A percentile compares a stretch with the other conserved stretches of the same genome.
Evolutionary conservation across 1,284 basidiomycete species (phyloP).

Genomic region (Leccinum subspadiceum): DNA sequence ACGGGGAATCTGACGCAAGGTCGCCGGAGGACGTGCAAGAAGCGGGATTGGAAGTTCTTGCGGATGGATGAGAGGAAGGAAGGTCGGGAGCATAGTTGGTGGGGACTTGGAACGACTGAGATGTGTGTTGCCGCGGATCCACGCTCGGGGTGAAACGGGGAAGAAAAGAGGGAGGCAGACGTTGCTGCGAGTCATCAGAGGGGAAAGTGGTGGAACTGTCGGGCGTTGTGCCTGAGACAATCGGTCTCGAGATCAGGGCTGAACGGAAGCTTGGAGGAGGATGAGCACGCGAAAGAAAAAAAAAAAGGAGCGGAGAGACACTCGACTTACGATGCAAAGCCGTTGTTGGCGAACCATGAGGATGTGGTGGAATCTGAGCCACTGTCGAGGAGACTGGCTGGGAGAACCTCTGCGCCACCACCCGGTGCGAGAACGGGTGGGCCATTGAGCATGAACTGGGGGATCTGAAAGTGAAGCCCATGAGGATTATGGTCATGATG

Average conservation of each 20-base stretch:
- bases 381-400: conserved; percentile 42
- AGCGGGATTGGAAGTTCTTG: not conserved
- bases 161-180: not conserved
- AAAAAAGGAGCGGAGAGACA: not conserved
- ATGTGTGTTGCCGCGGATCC: conserved; percentile 6
- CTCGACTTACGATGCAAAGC: conserved; percentile 35
- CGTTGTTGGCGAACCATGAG: conserved; percentile 51
- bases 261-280: conserved; percentile 24
- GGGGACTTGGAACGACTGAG: conserved; percentile 2
- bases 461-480: conserved; percentile 57
- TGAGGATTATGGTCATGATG: conserved; percentile 29
- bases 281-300: conserved; percentile 17
- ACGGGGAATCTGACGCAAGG: conserved; percentile 3
- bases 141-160: not conserved
- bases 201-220: conserved; percentile 1
- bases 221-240: not conserved
- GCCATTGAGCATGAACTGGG: conserved; percentile 56
- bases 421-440: conserved; percentile 60
- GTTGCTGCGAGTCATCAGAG: conserved; percentile 6
- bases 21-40: conserved; percentile 12
- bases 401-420: conserved; percentile 70
- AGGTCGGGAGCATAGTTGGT: conserved; percentile 4
- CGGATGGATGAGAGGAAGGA: not conserved
- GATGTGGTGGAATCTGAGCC: conserved; percentile 34
- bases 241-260: conserved; percentile 18